Conservation (phyloP, 2,329 filamentous ascomycete species). For the Penicillium sclerotiorum region DNA sequence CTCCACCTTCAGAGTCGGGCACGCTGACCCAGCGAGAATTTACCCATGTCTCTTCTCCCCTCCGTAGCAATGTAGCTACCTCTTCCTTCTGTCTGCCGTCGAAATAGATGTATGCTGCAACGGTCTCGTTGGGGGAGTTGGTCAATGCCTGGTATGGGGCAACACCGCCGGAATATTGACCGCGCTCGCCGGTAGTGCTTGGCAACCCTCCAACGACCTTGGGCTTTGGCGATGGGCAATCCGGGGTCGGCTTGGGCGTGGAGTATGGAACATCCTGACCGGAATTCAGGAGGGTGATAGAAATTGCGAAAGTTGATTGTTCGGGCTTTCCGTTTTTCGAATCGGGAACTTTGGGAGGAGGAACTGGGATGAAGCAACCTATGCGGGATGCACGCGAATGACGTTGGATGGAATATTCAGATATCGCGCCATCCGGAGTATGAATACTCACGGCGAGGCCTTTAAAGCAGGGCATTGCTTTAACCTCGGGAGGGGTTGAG, state of each 20-base stretch:
- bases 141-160: conserved; percentile 91
- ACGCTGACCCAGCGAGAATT: conserved; percentile 98
- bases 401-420: conserved; percentile 93
- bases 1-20: conserved; percentile 85
- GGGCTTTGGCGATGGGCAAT: conserved; percentile 77
- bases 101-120: conserved; percentile 98
- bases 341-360: conserved; percentile 76
- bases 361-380: conserved; percentile 95
- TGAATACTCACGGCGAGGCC: conserved; percentile 98
- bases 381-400: conserved; percentile 89
- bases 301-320: conserved; percentile 95
- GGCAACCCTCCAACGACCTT: conserved; percentile 76
- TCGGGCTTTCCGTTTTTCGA: conserved; percentile 75
- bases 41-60: conserved; percentile 98
- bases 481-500: conserved; percentile 5
- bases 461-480: conserved; percentile 93
- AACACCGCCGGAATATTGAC: conserved; percentile 61
- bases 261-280: conserved; percentile 91
- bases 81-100: conserved; percentile 94
- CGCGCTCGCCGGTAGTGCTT: conserved; percentile 55
- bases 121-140: conserved; percentile 90
- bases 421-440: conserved; percentile 73
- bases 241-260: conserved; percentile 74
- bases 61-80: conserved; percentile 87
- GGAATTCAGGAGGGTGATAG: conserved; percentile 90